These are phyloP conservation scores for Corniculantispora saksenae DNA, from an alignment of 2,329 filamentous ascomycete genomes.

Conservation along the genomic window DNA sequence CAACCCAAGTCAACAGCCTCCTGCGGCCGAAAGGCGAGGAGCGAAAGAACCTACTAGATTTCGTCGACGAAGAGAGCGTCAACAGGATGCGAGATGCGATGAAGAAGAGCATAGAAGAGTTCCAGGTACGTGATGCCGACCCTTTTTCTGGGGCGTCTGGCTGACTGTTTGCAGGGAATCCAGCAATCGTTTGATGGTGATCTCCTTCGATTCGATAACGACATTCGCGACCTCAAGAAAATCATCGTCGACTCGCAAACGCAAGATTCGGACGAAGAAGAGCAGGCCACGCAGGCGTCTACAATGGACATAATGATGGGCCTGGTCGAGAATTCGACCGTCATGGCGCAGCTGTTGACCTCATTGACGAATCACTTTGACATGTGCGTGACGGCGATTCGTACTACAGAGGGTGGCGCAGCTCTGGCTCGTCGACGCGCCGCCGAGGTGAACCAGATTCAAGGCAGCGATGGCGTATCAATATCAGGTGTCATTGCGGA, in stretches of 20 bases:
- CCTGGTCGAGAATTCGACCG: conserved; percentile 73
- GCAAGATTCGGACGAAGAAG: conserved; percentile 34
- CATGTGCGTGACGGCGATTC: conserved; percentile 86
- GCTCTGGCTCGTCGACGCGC: conserved; percentile 68
- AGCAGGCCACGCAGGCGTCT: conserved; percentile 29
- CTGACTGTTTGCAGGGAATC: conserved; percentile 46
- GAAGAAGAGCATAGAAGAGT: conserved; percentile 69
- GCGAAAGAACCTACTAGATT: conserved; percentile 68
- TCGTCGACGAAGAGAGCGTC: conserved; percentile 73
- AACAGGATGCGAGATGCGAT: conserved; percentile 65
- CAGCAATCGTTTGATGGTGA: conserved; percentile 77
- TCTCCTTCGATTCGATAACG: conserved; percentile 72
- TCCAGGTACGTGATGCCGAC: conserved; percentile 54
- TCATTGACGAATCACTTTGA: conserved; percentile 88
- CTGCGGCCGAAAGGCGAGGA: conserved; percentile 62
- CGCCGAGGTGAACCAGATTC: conserved; percentile 60
- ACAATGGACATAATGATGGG: conserved; percentile 58
- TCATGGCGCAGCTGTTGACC: conserved; percentile 79
- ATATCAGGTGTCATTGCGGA: conserved; percentile 67
- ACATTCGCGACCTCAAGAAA: conserved; percentile 66
- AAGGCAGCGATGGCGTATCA: conserved; percentile 51
- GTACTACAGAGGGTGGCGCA: conserved; percentile 81
- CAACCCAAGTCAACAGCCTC: conserved; percentile 63
- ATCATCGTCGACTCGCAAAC: conserved; percentile 48
- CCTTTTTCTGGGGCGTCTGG: conserved; percentile 19